Evolutionary conservation across 2,329 filamentous ascomycete species (phyloP).

Genomic region (Bipolaris cookei): DNA sequence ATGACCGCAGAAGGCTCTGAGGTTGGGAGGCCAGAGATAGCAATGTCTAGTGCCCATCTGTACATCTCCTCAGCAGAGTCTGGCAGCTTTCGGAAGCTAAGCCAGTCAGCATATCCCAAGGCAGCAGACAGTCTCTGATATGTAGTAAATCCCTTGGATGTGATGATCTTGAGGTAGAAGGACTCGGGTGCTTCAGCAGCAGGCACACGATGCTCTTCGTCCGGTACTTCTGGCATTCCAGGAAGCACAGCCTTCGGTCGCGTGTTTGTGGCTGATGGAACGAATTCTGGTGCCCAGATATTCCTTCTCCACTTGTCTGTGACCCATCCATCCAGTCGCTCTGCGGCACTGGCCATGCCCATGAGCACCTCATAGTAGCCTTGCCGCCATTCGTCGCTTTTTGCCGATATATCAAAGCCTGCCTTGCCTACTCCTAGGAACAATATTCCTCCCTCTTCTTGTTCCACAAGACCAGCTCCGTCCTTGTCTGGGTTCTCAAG

Average conservation of each 20-base stretch:
- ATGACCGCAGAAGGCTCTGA: conserved; percentile 55
- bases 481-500: conserved; percentile 74
- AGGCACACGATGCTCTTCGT: conserved; percentile 75
- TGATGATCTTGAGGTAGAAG: conserved; percentile 82
- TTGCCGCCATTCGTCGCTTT: conserved; percentile 82
- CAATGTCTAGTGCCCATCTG: conserved; percentile 76
- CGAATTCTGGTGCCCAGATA: conserved; percentile 73
- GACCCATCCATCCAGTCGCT: conserved; percentile 82
- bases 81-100: conserved; percentile 74
- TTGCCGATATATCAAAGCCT: conserved; percentile 73
- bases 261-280: conserved; percentile 84
- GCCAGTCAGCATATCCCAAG: conserved; percentile 81
- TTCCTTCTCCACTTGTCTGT: conserved; percentile 67
- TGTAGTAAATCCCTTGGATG: conserved; percentile 78
- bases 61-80: conserved; percentile 75
- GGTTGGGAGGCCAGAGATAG: conserved; percentile 62
- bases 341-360: conserved; percentile 75
- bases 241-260: conserved; percentile 74
- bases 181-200: conserved; percentile 72
- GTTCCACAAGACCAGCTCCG: conserved; percentile 67
- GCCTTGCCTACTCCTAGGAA: conserved; percentile 49
- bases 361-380: conserved; percentile 87
- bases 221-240: conserved; percentile 68
- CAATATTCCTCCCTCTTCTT: conserved; percentile 58
- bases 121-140: conserved; percentile 82